Evolutionary conservation across 495 filamentous ascomycete genomes (phyloP), one percentile per base, ranked within the genome.

Genomic region (Amorphotheca resinae): DNA sequence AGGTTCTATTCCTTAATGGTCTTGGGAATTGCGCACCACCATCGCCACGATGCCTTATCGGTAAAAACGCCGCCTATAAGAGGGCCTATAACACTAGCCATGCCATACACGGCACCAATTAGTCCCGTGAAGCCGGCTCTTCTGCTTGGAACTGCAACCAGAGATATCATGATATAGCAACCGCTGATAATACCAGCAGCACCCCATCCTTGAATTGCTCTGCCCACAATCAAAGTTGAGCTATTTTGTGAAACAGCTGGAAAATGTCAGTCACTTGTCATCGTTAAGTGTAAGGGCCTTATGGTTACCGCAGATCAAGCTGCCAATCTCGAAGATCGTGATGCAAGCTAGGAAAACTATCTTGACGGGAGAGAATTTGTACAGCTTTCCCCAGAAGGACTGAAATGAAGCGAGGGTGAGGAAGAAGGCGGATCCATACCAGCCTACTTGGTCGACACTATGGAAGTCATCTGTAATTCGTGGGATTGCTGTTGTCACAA

Each of bases 31-130:
- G 85, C 87, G 1, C 36, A 33, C 42, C 74, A 77, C 73, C 73
- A 79, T 33, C 74, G 58, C 74, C 73, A 77, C 11, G 59, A 63
- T n/a, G 71, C 62, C 23, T 73, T 61, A 33, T 77, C 67, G 0
- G 80, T 82, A 40, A 84, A 76, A 1, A 70, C 66, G 16, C 79
- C 79, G 38, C 76, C 75, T 18, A 81, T 52, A 16, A 81, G 32
- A 1, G 77, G 77, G 0, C 74, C 73, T 11, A 57, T 15, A 1
- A 48, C 45, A 0, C 33, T 33, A 2, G 68, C 60, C 2, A 65
- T 59, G 3, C 66, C 65, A 28, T 69, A 54, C 1, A 59, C 64
- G 12, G 28, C 12, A 14, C 82, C 81, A 11, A 50, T 55, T 34
- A 58, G 42, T 17, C 30, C 3, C 11, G 74, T 80, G 58, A 23